Evolutionary conservation across 768 basidiomycete genomes (phyloP).

Genomic region (Kwoniella newhampshirensis): DNA sequence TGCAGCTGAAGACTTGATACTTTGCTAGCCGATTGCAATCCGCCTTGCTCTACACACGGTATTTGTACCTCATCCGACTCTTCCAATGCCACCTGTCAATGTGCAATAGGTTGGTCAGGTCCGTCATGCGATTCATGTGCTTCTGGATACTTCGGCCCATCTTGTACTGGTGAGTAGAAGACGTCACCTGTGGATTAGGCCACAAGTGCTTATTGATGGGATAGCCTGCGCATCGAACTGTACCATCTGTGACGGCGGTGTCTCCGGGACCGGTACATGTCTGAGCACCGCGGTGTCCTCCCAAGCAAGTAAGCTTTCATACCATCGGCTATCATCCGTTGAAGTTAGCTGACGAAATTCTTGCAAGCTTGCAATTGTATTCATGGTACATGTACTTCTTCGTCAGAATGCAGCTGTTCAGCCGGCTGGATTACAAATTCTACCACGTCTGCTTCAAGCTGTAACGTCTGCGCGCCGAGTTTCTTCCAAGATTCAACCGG

Average conservation of each 20-base stretch:
- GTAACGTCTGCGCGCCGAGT: constrained; percentile 38
- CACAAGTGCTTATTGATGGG: no score
- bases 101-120: constrained; percentile 45
- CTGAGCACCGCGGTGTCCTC: constrained; percentile 33
- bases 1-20: background rate
- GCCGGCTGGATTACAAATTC: constrained; percentile 42
- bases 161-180: constrained; percentile 36
- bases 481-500: constrained; percentile 34
- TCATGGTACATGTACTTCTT: constrained; percentile 42
- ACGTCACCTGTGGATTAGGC: no score
- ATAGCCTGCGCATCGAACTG: constrained; percentile 37
- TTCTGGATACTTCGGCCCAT: constrained; percentile 33
- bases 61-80: constrained; percentile 25
- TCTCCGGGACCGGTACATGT: constrained; percentile 44
- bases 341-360: constrained; percentile 1
- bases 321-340: no score
- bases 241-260: constrained; percentile 45
- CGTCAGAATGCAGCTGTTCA: constrained; percentile 40
- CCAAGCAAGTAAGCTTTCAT: constrained; percentile 19
- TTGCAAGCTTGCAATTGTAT: constrained; percentile 43
- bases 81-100: constrained; percentile 26
- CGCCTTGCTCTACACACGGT: constrained; percentile 40
- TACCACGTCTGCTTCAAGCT: constrained; percentile 19
- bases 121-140: constrained; percentile 39
- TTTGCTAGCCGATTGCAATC: constrained; percentile 33